Percentiles rank a stretch among this genome's conserved stretches.
Evolutionary conservation across 306 rosid genomes (phyloP).

Genomic region (Sicyos baderoa): DNA sequence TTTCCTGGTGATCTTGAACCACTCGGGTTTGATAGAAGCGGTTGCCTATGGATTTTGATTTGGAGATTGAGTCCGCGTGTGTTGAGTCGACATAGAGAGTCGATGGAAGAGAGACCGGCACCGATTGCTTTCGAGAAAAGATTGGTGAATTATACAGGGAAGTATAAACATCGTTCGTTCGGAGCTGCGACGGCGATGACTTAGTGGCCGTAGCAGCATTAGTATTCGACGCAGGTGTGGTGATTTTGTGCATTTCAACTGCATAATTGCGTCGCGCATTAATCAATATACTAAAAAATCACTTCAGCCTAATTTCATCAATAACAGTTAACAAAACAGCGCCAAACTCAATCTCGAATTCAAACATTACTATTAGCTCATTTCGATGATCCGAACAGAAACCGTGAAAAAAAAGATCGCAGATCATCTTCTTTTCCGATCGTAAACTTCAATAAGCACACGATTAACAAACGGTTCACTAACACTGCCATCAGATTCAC

Average conservation of each 20-base stretch:
- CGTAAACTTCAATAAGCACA: not conserved
- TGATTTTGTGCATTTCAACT: constrained; percentile 45
- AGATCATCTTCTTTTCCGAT: constrained; percentile 5
- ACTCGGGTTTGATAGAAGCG: constrained; percentile 31
- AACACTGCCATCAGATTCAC: not conserved
- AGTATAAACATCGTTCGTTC: constrained; percentile 24
- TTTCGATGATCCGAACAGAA: not conserved
- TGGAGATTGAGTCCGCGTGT: constrained; percentile 8
- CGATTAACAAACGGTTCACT: not conserved
- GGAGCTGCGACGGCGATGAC: constrained; percentile 29
- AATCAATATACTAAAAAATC: not conserved
- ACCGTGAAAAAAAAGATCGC: not conserved
- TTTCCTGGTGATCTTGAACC: constrained; percentile 73
- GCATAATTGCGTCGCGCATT: not conserved
- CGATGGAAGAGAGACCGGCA: constrained; percentile 18
- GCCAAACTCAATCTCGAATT: not conserved
- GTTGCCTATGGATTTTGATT: constrained; percentile 18
- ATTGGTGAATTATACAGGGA: constrained; percentile 39
- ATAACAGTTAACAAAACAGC: not conserved
- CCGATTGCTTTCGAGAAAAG: constrained; percentile 32
- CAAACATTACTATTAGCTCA: not conserved
- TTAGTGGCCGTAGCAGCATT: constrained; percentile 28
- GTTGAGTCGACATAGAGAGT: constrained; percentile 23
- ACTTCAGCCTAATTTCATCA: not conserved
- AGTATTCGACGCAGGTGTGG: constrained; percentile 30